These are phyloP conservation scores for Emergomyces orientalis DNA, from an alignment of 2,329 filamentous ascomycete genomes.

Conservation along the genomic window DNA sequence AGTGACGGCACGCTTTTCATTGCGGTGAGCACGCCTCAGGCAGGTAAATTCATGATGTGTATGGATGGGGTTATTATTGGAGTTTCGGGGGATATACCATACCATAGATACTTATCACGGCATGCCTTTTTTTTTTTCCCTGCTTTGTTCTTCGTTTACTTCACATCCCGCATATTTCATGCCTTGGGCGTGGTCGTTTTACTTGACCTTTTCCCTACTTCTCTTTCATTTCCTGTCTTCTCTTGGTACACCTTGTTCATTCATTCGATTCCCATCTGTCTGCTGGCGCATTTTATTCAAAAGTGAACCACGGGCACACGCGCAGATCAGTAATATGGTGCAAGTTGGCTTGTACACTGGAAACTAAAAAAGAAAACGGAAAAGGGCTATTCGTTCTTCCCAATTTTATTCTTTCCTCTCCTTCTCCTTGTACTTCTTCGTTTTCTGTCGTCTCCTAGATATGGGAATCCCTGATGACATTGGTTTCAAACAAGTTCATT, in stretches of 20 bases:
- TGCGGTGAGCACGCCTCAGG: neutral
- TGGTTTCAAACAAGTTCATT: too few relatives aligned
- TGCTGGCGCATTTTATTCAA: neutral
- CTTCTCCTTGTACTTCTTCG: neutral
- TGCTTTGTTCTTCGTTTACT: neutral
- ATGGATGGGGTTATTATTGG: neutral
- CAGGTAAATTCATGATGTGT: neutral
- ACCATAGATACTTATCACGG: neutral
- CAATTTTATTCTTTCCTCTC: neutral
- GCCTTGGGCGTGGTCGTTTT: neutral
- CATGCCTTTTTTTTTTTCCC: neutral
- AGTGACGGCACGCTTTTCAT: conserved; percentile 42
- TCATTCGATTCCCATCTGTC: neutral
- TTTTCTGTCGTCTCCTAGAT: neutral
- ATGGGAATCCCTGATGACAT: neutral
- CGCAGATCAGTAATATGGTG: too few relatives aligned
- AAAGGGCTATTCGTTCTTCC: neutral
- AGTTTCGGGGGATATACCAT: neutral
- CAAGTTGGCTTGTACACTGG: too few relatives aligned
- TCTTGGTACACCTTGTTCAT: neutral
- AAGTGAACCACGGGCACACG: too few relatives aligned
- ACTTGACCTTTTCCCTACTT: neutral
- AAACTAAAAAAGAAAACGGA: neutral
- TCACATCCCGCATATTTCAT: neutral
- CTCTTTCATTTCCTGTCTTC: neutral